Evolutionary conservation across 2,329 filamentous ascomycete genomes (phyloP).

Genomic region (Chrysosporium queenslandicum): DNA sequence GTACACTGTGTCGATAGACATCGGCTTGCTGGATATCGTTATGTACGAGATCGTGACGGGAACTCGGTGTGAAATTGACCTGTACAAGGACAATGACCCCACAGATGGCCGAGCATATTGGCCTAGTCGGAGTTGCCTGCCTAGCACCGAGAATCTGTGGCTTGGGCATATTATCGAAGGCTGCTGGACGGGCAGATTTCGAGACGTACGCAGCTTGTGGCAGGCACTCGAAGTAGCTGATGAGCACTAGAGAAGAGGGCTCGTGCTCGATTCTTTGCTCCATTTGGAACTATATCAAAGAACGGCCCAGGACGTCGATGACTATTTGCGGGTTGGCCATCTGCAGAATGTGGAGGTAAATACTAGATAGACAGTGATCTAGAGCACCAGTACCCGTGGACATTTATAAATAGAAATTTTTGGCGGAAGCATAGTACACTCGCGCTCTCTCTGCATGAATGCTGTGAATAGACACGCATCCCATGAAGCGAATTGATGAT

Average conservation of each 20-base stretch:
- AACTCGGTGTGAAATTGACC: constrained; percentile 20
- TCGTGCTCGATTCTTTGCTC: not conserved
- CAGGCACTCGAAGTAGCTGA: not conserved
- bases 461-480: too few species aligned
- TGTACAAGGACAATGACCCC: constrained; percentile 13
- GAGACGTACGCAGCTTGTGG: not conserved
- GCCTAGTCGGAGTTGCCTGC: constrained; percentile 15
- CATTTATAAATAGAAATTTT: too few species aligned
- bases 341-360: not conserved
- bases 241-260: not conserved
- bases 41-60: constrained; percentile 25
- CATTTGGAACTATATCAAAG: not conserved
- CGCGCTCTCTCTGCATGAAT: too few species aligned
- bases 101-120: not conserved
- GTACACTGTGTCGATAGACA: constrained; percentile 24
- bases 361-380: not conserved
- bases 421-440: too few species aligned
- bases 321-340: not conserved
- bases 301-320: not conserved
- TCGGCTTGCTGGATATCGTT: constrained; percentile 25
- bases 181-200: constrained; percentile 19
- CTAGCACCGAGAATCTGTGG: constrained; percentile 22
- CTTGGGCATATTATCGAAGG: constrained; percentile 22
- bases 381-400: too few species aligned
- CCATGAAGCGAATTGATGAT: too few species aligned